A percentile compares a stretch with the other conserved stretches of the same genome.
Conservation (phyloP, 2,329 filamentous ascomycete species). For the Cladosporium sp. region DNA sequence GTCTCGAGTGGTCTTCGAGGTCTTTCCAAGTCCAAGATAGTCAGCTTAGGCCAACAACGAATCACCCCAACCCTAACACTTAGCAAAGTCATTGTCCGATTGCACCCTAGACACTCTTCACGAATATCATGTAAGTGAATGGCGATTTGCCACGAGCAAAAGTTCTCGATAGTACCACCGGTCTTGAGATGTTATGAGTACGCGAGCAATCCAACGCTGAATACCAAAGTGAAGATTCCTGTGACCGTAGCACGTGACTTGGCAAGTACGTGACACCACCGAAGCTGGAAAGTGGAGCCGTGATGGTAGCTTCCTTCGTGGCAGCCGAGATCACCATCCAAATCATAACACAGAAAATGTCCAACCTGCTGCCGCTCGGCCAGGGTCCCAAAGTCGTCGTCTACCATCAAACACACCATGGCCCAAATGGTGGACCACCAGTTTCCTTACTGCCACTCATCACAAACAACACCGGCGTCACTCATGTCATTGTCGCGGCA, state of each 20-base stretch:
- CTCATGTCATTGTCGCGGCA: conserved; percentile 83
- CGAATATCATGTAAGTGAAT: not conserved
- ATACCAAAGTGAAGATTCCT: not conserved
- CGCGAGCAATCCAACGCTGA: not conserved
- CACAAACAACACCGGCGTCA: conserved; percentile 61
- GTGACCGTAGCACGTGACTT: not conserved
- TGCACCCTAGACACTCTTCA: too few species aligned
- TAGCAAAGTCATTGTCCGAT: not conserved
- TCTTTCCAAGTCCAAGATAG: too few species aligned
- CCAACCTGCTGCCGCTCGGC: conserved; percentile 35
- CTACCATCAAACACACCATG: conserved; percentile 67
- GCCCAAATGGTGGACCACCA: conserved; percentile 50
- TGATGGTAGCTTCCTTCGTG: not conserved
- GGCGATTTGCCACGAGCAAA: not conserved
- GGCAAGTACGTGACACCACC: not conserved
- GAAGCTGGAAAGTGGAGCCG: not conserved
- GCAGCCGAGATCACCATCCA: not conserved
- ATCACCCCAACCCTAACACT: not conserved
- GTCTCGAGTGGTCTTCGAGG: too few species aligned
- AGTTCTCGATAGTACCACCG: not conserved
- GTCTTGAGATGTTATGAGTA: not conserved
- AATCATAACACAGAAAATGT: not conserved
- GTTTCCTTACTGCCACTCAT: conserved; percentile 64
- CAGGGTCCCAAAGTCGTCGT: conserved; percentile 50
- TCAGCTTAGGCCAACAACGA: too few species aligned